Conservation (phyloP, 331 rosid species). For the Acacia concinna region DNA sequence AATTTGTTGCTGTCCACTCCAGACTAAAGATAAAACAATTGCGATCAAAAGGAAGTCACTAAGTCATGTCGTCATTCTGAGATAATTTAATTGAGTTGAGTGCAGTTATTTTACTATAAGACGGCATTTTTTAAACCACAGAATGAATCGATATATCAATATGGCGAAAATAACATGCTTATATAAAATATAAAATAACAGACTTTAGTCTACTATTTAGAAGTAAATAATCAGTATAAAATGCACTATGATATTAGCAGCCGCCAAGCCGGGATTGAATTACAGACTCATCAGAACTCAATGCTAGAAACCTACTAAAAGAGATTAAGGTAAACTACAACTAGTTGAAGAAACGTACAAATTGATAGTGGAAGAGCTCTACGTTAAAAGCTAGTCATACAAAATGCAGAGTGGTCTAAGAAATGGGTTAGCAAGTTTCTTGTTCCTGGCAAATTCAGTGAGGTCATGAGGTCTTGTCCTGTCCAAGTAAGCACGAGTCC, state of each 20-base stretch:
- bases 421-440: conserved; percentile 38
- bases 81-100: neutral
- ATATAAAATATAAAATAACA: too few species aligned
- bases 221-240: neutral
- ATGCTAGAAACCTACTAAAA: neutral
- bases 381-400: neutral
- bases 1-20: neutral
- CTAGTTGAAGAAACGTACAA: neutral
- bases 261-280: neutral
- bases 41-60: neutral
- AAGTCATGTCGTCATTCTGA: neutral
- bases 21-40: neutral
- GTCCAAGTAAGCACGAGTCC: conserved; percentile 31
- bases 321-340: neutral
- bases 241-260: too few species aligned
- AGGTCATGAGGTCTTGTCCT: conserved; percentile 6
- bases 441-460: conserved; percentile 13
- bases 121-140: too few species aligned
- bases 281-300: neutral
- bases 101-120: neutral
- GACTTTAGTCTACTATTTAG: too few species aligned
- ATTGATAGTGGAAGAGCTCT: neutral
- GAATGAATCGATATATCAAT: too few species aligned
- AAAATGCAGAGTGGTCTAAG: neutral
- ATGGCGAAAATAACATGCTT: neutral